phyloP scores from a whole-genome alignment of 768 basidiomycete genomes.

The Tubosaeta brunneosetosa region DNA sequence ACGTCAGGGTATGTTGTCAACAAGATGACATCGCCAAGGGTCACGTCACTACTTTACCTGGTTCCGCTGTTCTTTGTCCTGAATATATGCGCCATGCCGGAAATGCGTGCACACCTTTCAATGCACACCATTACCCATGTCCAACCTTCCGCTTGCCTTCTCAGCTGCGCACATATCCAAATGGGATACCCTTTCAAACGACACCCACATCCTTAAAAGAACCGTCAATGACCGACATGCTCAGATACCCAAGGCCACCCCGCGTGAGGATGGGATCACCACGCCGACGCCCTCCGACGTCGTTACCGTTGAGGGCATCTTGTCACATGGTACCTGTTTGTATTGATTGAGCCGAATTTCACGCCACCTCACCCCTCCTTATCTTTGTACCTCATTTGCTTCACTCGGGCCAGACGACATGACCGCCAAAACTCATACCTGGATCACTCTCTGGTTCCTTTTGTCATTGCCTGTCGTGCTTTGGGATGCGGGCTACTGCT shows the following conservation, averaged over 20 bases:
- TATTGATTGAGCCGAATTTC: neutral
- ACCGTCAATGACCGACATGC: neutral
- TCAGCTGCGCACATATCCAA: constrained; percentile 30
- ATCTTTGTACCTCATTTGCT: neutral
- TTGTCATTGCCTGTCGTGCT: constrained; percentile 47
- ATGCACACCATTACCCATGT: constrained; percentile 7
- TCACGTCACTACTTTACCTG: neutral
- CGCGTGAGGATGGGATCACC: neutral
- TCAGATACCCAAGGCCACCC: neutral
- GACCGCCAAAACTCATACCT: constrained; percentile 48
- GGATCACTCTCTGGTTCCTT: constrained; percentile 68
- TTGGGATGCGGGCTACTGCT: constrained; percentile 83
- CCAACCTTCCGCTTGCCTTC: constrained; percentile 19
- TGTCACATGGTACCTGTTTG: neutral
- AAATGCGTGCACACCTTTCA: constrained; percentile 5
- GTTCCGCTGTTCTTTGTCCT: neutral
- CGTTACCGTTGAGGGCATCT: neutral
- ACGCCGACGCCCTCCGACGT: neutral
- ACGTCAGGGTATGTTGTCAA: constrained; percentile 43
- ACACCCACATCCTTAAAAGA: neutral
- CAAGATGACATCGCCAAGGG: neutral
- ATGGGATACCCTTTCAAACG: constrained; percentile 19
- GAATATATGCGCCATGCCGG: constrained; percentile 10
- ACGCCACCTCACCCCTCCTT: neutral
- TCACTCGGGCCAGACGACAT: constrained; percentile 25